A percentile compares a stretch with the other conserved stretches of the same genome.
Evolutionary conservation across 2,329 filamentous ascomycete species (phyloP).

Genomic region (Ceratocystis albifundus): DNA sequence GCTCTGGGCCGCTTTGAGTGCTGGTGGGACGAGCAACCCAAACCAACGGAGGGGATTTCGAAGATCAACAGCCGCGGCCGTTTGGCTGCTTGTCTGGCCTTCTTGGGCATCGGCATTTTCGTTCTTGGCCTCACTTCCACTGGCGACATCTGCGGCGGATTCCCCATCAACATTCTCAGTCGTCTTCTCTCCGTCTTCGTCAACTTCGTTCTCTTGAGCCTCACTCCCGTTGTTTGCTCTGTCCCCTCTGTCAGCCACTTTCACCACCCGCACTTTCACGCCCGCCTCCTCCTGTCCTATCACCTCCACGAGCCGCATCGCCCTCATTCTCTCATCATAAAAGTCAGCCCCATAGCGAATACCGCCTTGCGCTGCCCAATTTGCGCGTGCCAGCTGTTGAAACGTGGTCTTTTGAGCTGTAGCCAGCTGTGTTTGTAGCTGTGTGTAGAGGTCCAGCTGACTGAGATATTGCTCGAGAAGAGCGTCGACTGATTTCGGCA

Average conservation of each 20-base stretch:
- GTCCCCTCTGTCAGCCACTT: constrained; percentile 21
- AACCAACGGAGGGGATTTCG: constrained; percentile 50
- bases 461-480: constrained; percentile 55
- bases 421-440: constrained; percentile 44
- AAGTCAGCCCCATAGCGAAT: constrained; percentile 56
- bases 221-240: constrained; percentile 14
- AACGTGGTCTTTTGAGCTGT: constrained; percentile 45
- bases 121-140: constrained; percentile 23
- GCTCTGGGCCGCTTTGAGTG: constrained; percentile 47
- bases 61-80: constrained; percentile 12
- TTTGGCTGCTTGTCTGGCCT: background rate
- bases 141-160: background rate
- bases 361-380: constrained; percentile 55
- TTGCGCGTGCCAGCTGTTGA: constrained; percentile 57
- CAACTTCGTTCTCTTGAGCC: constrained; percentile 10
- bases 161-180: no score
- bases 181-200: constrained; percentile 15
- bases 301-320: constrained; percentile 36
- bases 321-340: constrained; percentile 65
- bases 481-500: constrained; percentile 41
- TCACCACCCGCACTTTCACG: constrained; percentile 13
- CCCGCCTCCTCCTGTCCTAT: background rate
- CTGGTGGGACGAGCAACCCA: constrained; percentile 41
- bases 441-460: constrained; percentile 56
- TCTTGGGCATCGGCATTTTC: background rate